Conservation (phyloP, 2,329 filamentous ascomycete species). For the Pseudogymnoascus destructans region DNA sequence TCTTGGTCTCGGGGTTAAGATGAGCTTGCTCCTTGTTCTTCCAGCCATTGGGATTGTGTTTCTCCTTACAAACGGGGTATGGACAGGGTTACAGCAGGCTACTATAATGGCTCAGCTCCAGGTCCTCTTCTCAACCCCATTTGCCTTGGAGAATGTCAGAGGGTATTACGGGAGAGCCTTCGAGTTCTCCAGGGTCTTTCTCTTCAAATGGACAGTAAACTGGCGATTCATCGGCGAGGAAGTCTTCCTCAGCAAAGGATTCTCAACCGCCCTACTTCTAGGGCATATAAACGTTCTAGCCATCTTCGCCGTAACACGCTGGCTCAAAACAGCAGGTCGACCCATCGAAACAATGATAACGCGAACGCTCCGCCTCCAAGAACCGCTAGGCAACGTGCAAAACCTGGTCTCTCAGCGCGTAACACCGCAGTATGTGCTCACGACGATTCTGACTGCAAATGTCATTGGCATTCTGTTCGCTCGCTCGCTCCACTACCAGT, state of each 20-base stretch:
- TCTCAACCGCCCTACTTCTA: slow-evolving; percentile 43
- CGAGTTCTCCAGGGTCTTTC: slow-evolving; percentile 78
- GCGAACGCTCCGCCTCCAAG: slow-evolving; percentile 20
- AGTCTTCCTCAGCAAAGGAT: slow-evolving; percentile 56
- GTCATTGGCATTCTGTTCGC: slow-evolving; percentile 59
- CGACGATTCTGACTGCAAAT: slow-evolving; percentile 47
- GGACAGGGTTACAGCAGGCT: slow-evolving; percentile 52
- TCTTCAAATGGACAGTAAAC: slow-evolving; percentile 98
- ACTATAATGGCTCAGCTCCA: slow-evolving; percentile 68
- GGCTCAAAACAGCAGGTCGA: slow-evolving; percentile 44
- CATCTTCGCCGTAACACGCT: slow-evolving; percentile 43
- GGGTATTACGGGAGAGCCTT: slow-evolving; percentile 77
- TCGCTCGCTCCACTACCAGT: slow-evolving; percentile 61
- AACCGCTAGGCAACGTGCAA: slow-evolving; percentile 30
- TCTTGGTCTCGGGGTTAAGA: slow-evolving; percentile 80
- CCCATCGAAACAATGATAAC: slow-evolving; percentile 33
- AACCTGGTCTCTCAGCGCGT: slow-evolving; percentile 37
- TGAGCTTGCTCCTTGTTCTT: slow-evolving; percentile 73
- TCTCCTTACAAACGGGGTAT: slow-evolving; percentile 58
- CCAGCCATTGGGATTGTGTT: slow-evolving; percentile 69
- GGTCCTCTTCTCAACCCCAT: slow-evolving; percentile 52
- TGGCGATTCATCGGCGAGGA: slow-evolving; percentile 91
- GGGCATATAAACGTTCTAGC: slow-evolving; percentile 42
- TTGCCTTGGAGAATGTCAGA: slow-evolving; percentile 48
- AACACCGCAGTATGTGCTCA: slow-evolving; percentile 48